Conservation (phyloP, 2,329 filamentous ascomycete genomes). For the Cladosporium sp. region DNA sequence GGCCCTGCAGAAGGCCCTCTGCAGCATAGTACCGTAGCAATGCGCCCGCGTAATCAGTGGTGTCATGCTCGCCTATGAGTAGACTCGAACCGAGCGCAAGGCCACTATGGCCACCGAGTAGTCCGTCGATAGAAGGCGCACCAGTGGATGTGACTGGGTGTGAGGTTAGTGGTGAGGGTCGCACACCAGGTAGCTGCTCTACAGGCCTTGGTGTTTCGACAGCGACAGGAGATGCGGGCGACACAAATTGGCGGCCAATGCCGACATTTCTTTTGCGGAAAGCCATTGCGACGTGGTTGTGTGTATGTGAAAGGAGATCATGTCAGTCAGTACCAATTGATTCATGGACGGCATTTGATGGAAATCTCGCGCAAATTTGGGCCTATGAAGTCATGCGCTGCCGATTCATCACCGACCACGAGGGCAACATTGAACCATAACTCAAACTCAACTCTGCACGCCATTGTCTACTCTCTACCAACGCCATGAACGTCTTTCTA, state of each 20-base stretch:
- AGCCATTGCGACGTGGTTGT: slow-evolving; percentile 22
- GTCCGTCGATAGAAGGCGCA: slow-evolving; percentile 77
- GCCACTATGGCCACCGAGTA: slow-evolving; percentile 84
- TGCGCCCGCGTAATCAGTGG: slow-evolving; percentile 88
- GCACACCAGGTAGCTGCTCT: slow-evolving; percentile 55
- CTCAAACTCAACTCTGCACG: background rate
- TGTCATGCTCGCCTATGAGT: slow-evolving; percentile 83
- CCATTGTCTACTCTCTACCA: background rate
- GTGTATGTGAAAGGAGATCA: background rate
- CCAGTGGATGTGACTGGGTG: slow-evolving; percentile 89
- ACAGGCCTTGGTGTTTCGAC: background rate
- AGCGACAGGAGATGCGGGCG: slow-evolving; percentile 4
- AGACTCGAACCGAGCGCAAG: slow-evolving; percentile 78
- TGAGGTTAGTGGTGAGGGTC: slow-evolving; percentile 86
- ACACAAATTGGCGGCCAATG: slow-evolving; percentile 20
- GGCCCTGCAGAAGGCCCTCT: slow-evolving; percentile 88
- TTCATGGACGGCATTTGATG: background rate
- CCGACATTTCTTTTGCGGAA: slow-evolving; percentile 30
- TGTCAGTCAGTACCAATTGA: background rate
- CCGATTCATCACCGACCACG: background rate
- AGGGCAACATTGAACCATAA: background rate
- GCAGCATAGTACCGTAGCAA: slow-evolving; percentile 87
- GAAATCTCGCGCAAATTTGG: slow-evolving; percentile 8
- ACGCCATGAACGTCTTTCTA: slow-evolving; percentile 10
- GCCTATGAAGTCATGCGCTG: slow-evolving; percentile 9